Percentiles rank a stretch among this genome's conserved stretches.
Evolutionary conservation across 139 green algal species (phyloP).

Genomic region (Volvox africanus): DNA sequence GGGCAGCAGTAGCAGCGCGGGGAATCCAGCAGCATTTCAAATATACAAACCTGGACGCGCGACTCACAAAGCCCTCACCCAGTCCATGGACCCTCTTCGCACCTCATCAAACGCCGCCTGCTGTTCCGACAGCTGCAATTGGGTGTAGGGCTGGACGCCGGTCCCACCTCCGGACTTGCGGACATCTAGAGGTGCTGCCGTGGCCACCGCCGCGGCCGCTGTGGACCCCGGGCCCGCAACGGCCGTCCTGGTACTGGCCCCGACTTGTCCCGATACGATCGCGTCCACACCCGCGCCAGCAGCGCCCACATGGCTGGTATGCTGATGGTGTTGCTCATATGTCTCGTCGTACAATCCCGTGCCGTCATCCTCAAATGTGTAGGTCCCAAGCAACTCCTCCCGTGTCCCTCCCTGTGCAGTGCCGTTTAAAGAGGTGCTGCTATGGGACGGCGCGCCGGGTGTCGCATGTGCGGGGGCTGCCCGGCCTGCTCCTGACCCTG

Average conservation of each 20-base stretch:
- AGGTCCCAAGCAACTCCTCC: neutral
- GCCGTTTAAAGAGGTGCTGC: neutral
- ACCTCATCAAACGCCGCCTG: neutral
- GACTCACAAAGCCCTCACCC: no score
- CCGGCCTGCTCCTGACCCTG: neutral
- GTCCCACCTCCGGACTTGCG: neutral
- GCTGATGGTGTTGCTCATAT: neutral
- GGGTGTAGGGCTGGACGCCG: neutral
- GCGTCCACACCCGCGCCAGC: neutral
- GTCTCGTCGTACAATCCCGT: constrained; percentile 38
- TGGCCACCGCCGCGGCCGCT: neutral
- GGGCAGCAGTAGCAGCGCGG: no score
- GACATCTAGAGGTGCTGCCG: neutral
- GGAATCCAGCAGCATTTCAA: no score
- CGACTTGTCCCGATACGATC: neutral
- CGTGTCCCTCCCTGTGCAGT: neutral
- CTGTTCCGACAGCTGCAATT: neutral
- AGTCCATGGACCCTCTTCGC: neutral
- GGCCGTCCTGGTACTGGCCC: neutral
- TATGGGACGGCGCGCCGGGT: neutral
- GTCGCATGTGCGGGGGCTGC: neutral
- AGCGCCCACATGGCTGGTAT: neutral
- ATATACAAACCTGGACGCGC: no score
- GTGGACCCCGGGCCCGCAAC: neutral
- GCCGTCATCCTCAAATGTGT: constrained; percentile 39